Percentiles rank a stretch among this genome's conserved stretches.
Conservation (phyloP, 306 rosid species). For the Cyclanthera cordifolia region DNA sequence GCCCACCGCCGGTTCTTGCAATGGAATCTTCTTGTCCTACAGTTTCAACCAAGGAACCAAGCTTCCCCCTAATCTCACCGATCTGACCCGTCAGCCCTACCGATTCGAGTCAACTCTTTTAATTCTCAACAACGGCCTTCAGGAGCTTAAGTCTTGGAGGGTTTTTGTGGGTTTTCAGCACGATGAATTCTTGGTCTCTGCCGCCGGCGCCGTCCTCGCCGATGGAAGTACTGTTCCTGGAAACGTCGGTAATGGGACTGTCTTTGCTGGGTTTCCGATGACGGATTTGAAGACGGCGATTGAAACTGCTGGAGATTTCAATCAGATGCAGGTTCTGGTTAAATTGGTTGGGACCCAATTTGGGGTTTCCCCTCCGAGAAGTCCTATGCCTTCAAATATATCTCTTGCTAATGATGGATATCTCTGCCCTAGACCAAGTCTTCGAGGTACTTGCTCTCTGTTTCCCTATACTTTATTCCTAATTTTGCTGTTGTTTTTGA, state of each 20-base stretch:
- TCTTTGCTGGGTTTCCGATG: slow-evolving; percentile 63
- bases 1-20: slow-evolving; percentile 37
- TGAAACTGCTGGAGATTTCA: slow-evolving; percentile 77
- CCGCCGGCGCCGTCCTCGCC: slow-evolving; percentile 46
- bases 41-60: slow-evolving; percentile 28
- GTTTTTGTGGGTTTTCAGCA: slow-evolving; percentile 73
- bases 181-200: slow-evolving; percentile 56
- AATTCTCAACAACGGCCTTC: slow-evolving; percentile 66
- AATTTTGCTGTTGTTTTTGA: not conserved
- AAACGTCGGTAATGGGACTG: slow-evolving; percentile 58
- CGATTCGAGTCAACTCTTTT: slow-evolving; percentile 64
- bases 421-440: slow-evolving; percentile 27
- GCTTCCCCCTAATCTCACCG: slow-evolving; percentile 44
- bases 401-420: slow-evolving; percentile 70
- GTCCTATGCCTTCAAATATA: slow-evolving; percentile 59
- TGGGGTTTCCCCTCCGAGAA: slow-evolving; percentile 56
- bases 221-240: slow-evolving; percentile 55
- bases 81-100: slow-evolving; percentile 36
- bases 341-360: slow-evolving; percentile 56
- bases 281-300: slow-evolving; percentile 83
- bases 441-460: slow-evolving; percentile 24
- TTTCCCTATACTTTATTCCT: not conserved
- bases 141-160: slow-evolving; percentile 70
- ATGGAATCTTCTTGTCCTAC: slow-evolving; percentile 57
- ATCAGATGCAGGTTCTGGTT: slow-evolving; percentile 71